phyloP scores from a whole-genome alignment of 2,329 filamentous ascomycete genomes.

The Bipolaris gigantea region DNA sequence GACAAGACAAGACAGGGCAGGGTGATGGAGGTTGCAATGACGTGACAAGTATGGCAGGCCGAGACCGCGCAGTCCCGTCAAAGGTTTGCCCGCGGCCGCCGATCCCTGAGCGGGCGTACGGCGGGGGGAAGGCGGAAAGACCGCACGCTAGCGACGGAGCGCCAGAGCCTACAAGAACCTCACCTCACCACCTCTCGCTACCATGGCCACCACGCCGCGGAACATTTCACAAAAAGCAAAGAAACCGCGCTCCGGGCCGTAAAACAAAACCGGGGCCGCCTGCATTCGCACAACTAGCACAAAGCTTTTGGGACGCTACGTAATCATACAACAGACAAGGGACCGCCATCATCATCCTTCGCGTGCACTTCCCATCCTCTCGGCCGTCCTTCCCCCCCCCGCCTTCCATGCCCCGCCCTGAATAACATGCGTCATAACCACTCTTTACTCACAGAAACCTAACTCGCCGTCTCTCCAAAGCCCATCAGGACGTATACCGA shows the following conservation, averaged over 20 bases:
- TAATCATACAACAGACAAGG: slow-evolving; percentile 45
- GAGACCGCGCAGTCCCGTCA: slow-evolving; percentile 6
- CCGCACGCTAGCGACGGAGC: slow-evolving; percentile 16
- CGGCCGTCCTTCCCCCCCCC: slow-evolving; percentile 7
- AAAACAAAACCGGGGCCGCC: slow-evolving; percentile 25
- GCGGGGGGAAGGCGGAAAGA: slow-evolving; percentile 21
- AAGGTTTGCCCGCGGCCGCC: slow-evolving; percentile 13
- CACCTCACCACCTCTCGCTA: slow-evolving; percentile 14
- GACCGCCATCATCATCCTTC: slow-evolving; percentile 35
- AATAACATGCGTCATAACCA: slow-evolving; percentile 25
- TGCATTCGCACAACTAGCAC: slow-evolving; percentile 31
- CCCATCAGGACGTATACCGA: slow-evolving; percentile 6
- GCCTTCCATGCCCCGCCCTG: slow-evolving; percentile 2
- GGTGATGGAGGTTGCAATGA: slow-evolving; percentile 18
- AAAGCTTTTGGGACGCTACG: slow-evolving; percentile 35
- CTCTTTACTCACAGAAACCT: slow-evolving; percentile 38
- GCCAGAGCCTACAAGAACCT: slow-evolving; percentile 38
- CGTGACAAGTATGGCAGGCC: slow-evolving; percentile 18
- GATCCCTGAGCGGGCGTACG: slow-evolving; percentile 10
- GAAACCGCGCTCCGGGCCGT: background rate
- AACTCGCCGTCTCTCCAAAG: slow-evolving; percentile 12
- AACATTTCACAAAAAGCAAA: slow-evolving; percentile 4
- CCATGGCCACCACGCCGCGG: background rate
- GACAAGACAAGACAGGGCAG: background rate
- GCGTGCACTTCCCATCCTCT: slow-evolving; percentile 9